Base-by-base conservation (phyloP, 768 basidiomycete genomes). In the Suillus subluteus region DNA sequence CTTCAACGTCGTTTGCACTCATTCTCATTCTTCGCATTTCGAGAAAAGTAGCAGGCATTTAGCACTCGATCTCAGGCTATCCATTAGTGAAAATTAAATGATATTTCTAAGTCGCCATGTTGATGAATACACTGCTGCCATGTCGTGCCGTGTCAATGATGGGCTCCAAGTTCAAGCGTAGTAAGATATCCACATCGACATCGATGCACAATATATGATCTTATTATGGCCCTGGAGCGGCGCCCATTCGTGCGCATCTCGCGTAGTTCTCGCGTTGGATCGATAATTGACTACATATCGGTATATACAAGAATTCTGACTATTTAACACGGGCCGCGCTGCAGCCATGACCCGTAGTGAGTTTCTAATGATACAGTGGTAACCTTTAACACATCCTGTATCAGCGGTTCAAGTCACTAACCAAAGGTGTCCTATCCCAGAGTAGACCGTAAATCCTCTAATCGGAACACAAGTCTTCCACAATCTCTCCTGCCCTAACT, bases 401-500 rank as follows among this genome's bases (percentile, higher is more conserved):
- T 15, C 50, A 52, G 50, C 15, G 15, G 26, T 30, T 16, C 8
- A 3, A 30, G 26, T 8, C 52, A 52, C 15, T 7, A 30, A 52
- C 26, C 15, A 52, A 16, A 52, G 30, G 13, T 30, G 7, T 16
- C 13, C 3, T 26, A 52, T 50, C 12, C 6, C n/a, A 15, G 15
- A n/a, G 15, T 15, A 16, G 13, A 41, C 2, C 5, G n/a, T 6
- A 38, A 6, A 7, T 38, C n/a, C 21, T 21, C 11, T 15, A 38
- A 58, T 65, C 52, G 16, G 43, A 41, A 58, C 71, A 69, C 61
- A 79, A 67, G 71, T 84, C 84, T 12, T 72, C 76, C 21, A 84
- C 75, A 8, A 84, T 79, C 69, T 84, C 82, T 50, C 83, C 83
- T 15, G 84, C 81, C 55, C 83, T 75, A 44, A 81, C 70, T 26